Percentiles rank a stretch among this genome's conserved stretches.
These are phyloP conservation scores for Suillus spraguei DNA, from an alignment of 768 basidiomycete species.

Conservation along the genomic window DNA sequence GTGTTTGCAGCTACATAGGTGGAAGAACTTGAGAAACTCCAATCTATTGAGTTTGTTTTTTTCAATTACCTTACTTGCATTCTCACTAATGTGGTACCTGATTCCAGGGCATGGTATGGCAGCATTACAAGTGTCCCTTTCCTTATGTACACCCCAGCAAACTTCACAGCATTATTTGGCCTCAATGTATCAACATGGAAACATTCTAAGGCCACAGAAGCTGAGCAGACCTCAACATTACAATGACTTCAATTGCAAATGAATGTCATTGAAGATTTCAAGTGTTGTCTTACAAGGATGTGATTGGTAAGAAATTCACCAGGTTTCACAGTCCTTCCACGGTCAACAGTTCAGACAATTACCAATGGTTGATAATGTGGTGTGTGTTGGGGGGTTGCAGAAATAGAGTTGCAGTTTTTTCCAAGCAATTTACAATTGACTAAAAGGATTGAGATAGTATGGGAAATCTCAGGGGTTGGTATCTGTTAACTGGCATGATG, in stretches of 20 bases:
- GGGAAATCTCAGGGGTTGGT: too few relatives aligned
- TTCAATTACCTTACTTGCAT: background rate
- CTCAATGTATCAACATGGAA: constrained; percentile 17
- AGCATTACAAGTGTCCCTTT: constrained; percentile 15
- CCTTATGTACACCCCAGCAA: constrained; percentile 15
- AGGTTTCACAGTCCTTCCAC: too few relatives aligned
- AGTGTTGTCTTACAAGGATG: too few relatives aligned
- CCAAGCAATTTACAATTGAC: too few relatives aligned
- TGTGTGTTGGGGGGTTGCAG: too few relatives aligned
- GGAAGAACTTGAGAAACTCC: constrained; percentile 6
- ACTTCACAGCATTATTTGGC: constrained; percentile 16
- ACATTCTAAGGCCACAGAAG: constrained; percentile 26
- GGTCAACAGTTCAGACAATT: too few relatives aligned
- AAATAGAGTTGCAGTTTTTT: too few relatives aligned
- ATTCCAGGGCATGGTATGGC: constrained; percentile 16
- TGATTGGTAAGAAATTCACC: too few relatives aligned
- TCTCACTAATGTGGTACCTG: constrained; percentile 1
- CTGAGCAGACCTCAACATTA: constrained; percentile 20
- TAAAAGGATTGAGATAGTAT: too few relatives aligned
- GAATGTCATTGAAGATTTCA: background rate
- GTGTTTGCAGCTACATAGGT: constrained; percentile 16
- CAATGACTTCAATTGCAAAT: constrained; percentile 15
- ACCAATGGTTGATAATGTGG: too few relatives aligned
- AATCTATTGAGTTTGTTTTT: background rate
- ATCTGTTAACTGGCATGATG: too few relatives aligned